Conservation (phyloP, 345 rosid genomes). For the Linum trigynum region DNA sequence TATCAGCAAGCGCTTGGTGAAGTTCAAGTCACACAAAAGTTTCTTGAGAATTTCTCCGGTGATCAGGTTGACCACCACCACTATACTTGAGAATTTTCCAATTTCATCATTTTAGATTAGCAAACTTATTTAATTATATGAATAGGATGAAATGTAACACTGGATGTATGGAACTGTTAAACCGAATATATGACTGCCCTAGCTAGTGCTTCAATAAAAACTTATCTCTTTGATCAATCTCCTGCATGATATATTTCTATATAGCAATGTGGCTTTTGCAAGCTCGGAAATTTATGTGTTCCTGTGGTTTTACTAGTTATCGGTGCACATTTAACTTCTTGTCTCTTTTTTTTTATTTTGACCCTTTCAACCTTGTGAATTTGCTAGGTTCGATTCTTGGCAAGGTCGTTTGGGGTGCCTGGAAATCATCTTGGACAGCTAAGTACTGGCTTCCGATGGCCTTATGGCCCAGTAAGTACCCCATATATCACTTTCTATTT, state of each 20-base stretch:
- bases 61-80: constrained; percentile 57
- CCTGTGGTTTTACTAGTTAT: no score
- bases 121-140: no score
- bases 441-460: constrained; percentile 96
- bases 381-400: constrained; percentile 79
- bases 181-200: neutral
- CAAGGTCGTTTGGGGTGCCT: constrained; percentile 84
- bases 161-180: neutral
- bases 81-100: neutral
- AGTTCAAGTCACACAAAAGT: constrained; percentile 75
- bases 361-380: neutral
- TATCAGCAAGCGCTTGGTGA: constrained; percentile 88
- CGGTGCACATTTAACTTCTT: constrained; percentile 1
- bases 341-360: neutral
- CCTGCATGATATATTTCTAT: neutral
- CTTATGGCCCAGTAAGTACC: constrained; percentile 83
- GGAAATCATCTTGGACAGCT: constrained; percentile 98
- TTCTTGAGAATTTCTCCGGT: constrained; percentile 85
- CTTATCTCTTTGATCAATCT: neutral
- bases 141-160: neutral
- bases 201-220: neutral
- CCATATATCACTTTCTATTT: no score
- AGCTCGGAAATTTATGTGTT: no score
- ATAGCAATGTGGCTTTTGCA: no score
- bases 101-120: no score